These are phyloP conservation scores for Fusarium metavorans DNA, from an alignment of 2,329 filamentous ascomycete genomes.

Conservation along the genomic window DNA sequence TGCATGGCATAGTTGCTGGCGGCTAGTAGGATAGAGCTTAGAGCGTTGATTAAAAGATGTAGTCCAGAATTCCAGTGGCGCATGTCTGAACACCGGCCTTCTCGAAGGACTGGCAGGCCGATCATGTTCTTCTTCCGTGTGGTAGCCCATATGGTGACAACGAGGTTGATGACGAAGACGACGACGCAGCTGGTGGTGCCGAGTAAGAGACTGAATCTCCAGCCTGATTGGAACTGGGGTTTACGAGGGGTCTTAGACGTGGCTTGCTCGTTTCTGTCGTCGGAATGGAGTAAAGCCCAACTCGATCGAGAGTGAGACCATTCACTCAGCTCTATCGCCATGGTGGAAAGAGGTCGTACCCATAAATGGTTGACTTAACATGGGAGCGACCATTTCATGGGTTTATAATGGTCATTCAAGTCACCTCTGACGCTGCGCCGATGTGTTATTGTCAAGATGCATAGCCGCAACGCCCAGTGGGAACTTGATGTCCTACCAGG, in stretches of 20 bases:
- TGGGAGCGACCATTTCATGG: neutral
- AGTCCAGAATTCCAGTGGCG: neutral
- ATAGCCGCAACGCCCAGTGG: no score
- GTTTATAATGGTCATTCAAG: neutral
- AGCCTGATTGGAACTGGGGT: neutral
- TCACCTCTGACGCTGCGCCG: no score
- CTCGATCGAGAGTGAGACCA: neutral
- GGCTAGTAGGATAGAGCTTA: slow-evolving; percentile 17
- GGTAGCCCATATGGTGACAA: neutral
- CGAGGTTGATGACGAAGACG: slow-evolving; percentile 2
- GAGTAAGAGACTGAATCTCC: neutral
- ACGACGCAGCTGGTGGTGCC: neutral
- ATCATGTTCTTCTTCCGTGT: neutral
- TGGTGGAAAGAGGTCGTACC: neutral
- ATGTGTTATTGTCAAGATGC: no score
- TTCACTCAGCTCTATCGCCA: neutral
- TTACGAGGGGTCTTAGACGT: neutral
- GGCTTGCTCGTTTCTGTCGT: neutral
- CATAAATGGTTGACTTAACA: neutral
- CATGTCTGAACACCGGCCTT: neutral
- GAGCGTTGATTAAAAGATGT: slow-evolving; percentile 23
- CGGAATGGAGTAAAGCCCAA: neutral
- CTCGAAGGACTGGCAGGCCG: neutral
- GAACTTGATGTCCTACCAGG: no score
- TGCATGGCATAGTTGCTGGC: slow-evolving; percentile 53